Base-by-base conservation (phyloP, 2,329 filamentous ascomycete genomes). In the Penicillium sp. region DNA sequence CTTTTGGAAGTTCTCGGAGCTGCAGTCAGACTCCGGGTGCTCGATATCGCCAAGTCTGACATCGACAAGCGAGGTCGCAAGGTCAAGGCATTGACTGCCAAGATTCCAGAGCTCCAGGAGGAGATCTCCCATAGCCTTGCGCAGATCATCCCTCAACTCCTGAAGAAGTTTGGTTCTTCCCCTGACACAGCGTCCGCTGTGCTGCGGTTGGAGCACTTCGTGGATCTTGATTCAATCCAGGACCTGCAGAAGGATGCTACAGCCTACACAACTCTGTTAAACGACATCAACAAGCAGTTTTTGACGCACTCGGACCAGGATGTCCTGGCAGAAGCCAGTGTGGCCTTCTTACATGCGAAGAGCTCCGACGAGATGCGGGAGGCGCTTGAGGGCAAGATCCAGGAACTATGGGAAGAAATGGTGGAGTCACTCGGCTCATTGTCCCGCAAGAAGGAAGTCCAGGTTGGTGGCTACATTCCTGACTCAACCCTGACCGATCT, bases 241-340 rank as follows among this genome's bases (percentile, higher is more conserved):
- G 89, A 95, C 64, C 77, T 97, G 33, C 87, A 92, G 46, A 91
- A 96, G 68, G 90, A 95, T 59, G 84, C 90, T 0, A 86, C 87
- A 1, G 87, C 85, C 2, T 95, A 95, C 66, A 83, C 86, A 6
- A 84, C 87, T 20, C 76, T 97, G 27, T 78, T 99, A 1, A 91
- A 96, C 61, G 92, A 96, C 64, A 90, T 97, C 62, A 91, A 89
- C 69, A 90, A 90, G 51, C 94, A 99, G 63, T 97, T 99, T 74
- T 85, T 88, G 63, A 85, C 90, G n/a, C 94, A 99, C 66, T 89
- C 89, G 39, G 90, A 95, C 64, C 88, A 89, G 62, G 83, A 83
- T 49, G 92, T 97, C 16, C 79, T 99, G 41, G 84, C 85, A 10
- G 92, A 96, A 70, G 92, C 91, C 13, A 87, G 88, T 25, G 81